Percentiles rank a stretch among this genome's conserved stretches.
These are phyloP conservation scores for Cyclostephanos invisitatus DNA, from an alignment of 108 stramenopile genomes.

Conservation along the genomic window DNA sequence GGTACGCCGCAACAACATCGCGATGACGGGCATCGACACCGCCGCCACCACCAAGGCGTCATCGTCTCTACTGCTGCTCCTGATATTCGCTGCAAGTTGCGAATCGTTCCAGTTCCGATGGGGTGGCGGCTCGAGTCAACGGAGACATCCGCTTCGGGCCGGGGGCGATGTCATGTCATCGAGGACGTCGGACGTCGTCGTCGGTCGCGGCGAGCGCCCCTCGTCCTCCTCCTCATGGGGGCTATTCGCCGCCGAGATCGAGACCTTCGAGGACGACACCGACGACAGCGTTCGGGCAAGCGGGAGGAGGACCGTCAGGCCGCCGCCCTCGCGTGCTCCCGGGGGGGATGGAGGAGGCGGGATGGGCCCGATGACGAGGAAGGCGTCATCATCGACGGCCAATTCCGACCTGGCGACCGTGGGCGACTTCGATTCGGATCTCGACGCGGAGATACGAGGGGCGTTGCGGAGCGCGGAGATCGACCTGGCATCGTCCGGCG, in stretches of 20 bases:
- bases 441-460: slow-evolving; percentile 24
- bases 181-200: no score
- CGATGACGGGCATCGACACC: no score
- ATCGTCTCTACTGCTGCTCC: not conserved
- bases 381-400: not conserved
- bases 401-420: not conserved
- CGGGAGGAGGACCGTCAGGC: not conserved
- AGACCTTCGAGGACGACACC: not conserved
- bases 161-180: no score
- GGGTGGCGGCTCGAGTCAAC: no score
- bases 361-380: not conserved
- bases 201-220: no score
- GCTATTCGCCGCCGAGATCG: not conserved
- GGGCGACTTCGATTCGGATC: slow-evolving; percentile 22
- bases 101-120: no score
- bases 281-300: no score
- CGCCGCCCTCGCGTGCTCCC: slow-evolving; percentile 5
- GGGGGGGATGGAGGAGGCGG: not conserved
- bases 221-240: no score
- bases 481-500: slow-evolving; percentile 6
- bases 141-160: no score
- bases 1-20: no score
- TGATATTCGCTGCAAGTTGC: no score
- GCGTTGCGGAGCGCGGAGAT: slow-evolving; percentile 18
- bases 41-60: no score